These are phyloP conservation scores for Colletotrichum siamense DNA, from an alignment of 2,329 filamentous ascomycete species.

Conservation along the genomic window DNA sequence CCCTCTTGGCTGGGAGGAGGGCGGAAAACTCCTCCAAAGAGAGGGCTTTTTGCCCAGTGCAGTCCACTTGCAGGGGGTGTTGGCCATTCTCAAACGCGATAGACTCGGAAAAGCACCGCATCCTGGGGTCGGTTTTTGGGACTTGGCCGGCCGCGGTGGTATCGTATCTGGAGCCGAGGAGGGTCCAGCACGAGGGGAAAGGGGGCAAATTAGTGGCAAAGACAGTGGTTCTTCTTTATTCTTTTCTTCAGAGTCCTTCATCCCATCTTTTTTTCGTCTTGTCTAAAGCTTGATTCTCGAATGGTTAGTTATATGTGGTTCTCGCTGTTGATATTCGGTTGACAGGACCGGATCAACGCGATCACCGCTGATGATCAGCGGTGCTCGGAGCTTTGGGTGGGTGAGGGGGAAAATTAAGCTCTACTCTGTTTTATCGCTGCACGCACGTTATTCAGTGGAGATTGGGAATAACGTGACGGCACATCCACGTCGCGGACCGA, in stretches of 20 bases:
- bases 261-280: neutral
- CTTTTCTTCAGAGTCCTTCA: neutral
- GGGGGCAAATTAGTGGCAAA: neutral
- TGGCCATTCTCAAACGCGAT: neutral
- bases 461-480: neutral
- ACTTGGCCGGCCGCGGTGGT: neutral
- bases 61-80: neutral
- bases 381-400: neutral
- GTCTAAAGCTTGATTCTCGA: neutral
- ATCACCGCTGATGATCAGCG: slow-evolving; percentile 5
- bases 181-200: neutral
- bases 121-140: neutral
- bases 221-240: neutral
- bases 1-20: neutral
- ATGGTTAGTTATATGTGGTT: neutral
- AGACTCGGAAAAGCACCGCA: neutral
- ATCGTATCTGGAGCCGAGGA: neutral
- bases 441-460: slow-evolving; percentile 12
- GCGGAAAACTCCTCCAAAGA: neutral
- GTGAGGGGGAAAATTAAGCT: neutral
- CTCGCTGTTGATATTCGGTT: neutral
- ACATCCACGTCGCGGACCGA: neutral
- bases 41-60: neutral
- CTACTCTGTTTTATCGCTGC: neutral
- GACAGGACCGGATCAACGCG: slow-evolving; percentile 1